Conservation (phyloP, 129 eudicot genomes). For the Saussurea involucrata region DNA sequence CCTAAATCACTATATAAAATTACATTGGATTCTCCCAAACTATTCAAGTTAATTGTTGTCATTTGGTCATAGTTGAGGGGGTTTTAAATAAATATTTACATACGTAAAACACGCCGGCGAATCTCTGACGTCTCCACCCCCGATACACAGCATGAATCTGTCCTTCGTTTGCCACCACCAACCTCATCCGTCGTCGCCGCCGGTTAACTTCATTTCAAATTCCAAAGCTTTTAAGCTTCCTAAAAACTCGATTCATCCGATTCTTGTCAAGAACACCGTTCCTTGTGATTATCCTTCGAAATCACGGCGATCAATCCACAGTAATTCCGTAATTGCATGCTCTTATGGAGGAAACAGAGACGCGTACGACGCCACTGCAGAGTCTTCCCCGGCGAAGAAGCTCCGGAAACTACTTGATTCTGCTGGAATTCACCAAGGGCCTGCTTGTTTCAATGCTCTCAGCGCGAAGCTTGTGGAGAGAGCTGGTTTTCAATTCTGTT, state of each 20-base stretch:
- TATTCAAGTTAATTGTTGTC: background rate
- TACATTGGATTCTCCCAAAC: too few species aligned
- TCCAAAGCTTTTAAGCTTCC: background rate
- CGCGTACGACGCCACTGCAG: constrained; percentile 2
- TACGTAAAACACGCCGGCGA: background rate
- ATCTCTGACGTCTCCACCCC: background rate
- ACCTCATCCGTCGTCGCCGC: constrained; percentile 22
- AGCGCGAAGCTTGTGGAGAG: constrained; percentile 81
- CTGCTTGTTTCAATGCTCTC: constrained; percentile 90
- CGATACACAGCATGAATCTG: constrained; percentile 7
- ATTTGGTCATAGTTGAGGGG: background rate
- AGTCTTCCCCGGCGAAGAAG: constrained; percentile 40
- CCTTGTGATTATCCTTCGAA: background rate
- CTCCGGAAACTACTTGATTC: constrained; percentile 63
- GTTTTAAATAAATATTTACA: background rate
- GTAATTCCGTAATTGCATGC: background rate
- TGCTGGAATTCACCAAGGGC: constrained; percentile 95
- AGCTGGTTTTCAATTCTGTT: constrained; percentile 81
- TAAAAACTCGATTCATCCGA: constrained; percentile 1
- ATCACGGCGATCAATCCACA: constrained; percentile 15
- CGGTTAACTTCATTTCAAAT: constrained; percentile 5
- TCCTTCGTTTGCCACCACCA: constrained; percentile 12
- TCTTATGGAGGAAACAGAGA: constrained; percentile 29
- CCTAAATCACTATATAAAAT: too few species aligned
- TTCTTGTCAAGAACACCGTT: background rate